These are phyloP conservation scores for Cadophora luteo-olivacea DNA, from an alignment of 2,329 filamentous ascomycete genomes.

Conservation along the genomic window DNA sequence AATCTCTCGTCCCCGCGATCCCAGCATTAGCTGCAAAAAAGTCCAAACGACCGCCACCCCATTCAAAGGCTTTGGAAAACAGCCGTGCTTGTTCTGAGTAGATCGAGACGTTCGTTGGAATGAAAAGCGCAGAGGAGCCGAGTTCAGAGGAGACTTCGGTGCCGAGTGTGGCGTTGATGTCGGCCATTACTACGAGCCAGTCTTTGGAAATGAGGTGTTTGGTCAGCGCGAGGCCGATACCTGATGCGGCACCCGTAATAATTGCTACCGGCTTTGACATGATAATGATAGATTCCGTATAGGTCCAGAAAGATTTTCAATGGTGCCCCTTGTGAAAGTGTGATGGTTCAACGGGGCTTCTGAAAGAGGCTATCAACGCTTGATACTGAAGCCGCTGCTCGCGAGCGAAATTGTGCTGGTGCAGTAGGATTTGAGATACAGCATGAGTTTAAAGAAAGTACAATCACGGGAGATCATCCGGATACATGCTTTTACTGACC, in stretches of 20 bases:
- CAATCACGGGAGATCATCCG: too few species aligned
- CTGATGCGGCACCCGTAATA: slow-evolving; percentile 53
- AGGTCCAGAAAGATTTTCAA: too few species aligned
- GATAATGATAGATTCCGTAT: not conserved
- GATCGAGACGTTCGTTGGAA: slow-evolving; percentile 48
- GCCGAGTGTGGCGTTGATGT: slow-evolving; percentile 46
- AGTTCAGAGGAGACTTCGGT: slow-evolving; percentile 23
- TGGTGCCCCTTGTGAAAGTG: too few species aligned
- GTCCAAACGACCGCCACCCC: slow-evolving; percentile 48
- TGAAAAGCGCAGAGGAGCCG: slow-evolving; percentile 22
- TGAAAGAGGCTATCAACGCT: too few species aligned
- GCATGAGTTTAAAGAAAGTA: too few species aligned
- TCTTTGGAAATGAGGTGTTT: slow-evolving; percentile 48
- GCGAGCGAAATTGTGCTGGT: too few species aligned
- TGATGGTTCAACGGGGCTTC: too few species aligned
- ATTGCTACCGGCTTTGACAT: slow-evolving; percentile 47
- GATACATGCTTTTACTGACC: too few species aligned
- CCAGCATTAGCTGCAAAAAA: slow-evolving; percentile 53
- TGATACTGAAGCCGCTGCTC: too few species aligned
- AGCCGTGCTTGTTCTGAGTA: slow-evolving; percentile 48
- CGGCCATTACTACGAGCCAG: slow-evolving; percentile 52
- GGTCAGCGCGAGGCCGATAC: slow-evolving; percentile 52
- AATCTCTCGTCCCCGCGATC: slow-evolving; percentile 47
- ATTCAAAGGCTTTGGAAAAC: slow-evolving; percentile 49
- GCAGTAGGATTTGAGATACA: too few species aligned